Percentiles rank a stretch among this genome's conserved stretches.
These are phyloP conservation scores for Cutaneotrichosporon sp. DNA, from an alignment of 1,284 basidiomycete genomes.

Conservation along the genomic window DNA sequence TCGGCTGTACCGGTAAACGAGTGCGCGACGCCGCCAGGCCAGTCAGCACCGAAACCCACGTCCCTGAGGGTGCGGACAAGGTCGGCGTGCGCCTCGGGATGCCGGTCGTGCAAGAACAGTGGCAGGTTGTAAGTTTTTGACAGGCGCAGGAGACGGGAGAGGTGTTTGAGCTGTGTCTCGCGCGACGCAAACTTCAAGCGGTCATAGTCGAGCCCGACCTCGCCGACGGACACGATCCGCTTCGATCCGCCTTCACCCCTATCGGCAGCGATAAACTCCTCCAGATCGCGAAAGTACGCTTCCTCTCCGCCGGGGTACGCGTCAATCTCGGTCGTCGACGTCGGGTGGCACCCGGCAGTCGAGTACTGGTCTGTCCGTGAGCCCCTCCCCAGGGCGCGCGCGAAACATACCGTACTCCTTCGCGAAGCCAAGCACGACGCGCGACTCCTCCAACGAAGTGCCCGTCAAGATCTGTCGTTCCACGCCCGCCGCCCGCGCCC, in stretches of 20 bases:
- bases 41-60: conserved; percentile 47
- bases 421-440: conserved; percentile 60
- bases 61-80: conserved; percentile 53
- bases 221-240: conserved; percentile 72
- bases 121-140: conserved; percentile 70
- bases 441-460: conserved; percentile 64
- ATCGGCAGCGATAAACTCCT: conserved; percentile 57
- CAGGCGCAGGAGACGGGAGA: conserved; percentile 65
- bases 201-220: conserved; percentile 87
- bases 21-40: conserved; percentile 74
- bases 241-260: conserved; percentile 50
- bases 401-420: conserved; percentile 53
- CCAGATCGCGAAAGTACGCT: conserved; percentile 62
- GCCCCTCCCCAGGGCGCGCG: background rate
- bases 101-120: conserved; percentile 77
- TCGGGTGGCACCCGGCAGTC: conserved; percentile 82
- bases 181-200: conserved; percentile 64
- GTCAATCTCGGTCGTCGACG: conserved; percentile 71
- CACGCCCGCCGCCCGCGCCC: conserved; percentile 63
- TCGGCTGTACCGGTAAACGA: conserved; percentile 70
- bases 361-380: conserved; percentile 58
- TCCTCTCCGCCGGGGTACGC: conserved; percentile 57
- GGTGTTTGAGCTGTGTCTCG: conserved; percentile 63
- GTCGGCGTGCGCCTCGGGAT: conserved; percentile 68
- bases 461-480: conserved; percentile 77